These are phyloP conservation scores for Isoetes taiwanensis DNA, from an alignment of 75 land plant genomes.

Conservation along the genomic window DNA sequence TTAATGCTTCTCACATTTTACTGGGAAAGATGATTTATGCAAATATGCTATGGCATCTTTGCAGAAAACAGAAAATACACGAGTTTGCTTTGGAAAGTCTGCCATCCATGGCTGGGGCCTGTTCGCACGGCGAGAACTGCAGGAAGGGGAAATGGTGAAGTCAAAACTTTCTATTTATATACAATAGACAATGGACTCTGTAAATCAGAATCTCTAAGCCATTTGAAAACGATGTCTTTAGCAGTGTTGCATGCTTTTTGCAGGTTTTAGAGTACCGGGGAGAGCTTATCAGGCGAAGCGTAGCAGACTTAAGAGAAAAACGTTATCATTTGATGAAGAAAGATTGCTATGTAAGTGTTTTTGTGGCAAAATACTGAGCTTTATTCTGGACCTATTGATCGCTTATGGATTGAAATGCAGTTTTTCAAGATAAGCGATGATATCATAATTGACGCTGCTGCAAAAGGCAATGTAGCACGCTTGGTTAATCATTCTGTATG, in stretches of 20 bases:
- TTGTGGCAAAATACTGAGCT: too few species aligned
- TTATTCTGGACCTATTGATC: too few species aligned
- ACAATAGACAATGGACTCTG: background rate
- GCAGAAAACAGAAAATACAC: constrained; percentile 1
- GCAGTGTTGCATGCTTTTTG: background rate
- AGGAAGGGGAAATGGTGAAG: constrained; percentile 4
- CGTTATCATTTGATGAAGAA: background rate
- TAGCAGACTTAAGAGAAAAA: constrained; percentile 3
- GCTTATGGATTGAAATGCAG: too few species aligned
- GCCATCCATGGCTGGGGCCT: constrained; percentile 1
- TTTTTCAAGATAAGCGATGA: constrained; percentile 90
- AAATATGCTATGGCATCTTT: too few species aligned
- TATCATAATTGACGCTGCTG: constrained; percentile 87
- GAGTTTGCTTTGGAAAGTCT: constrained; percentile 7
- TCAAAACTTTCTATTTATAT: background rate
- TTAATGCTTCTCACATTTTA: background rate
- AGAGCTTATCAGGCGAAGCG: background rate
- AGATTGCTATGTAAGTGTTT: constrained; percentile 8
- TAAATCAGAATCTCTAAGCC: background rate
- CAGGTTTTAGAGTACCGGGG: constrained; percentile 1
- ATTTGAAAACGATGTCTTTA: background rate
- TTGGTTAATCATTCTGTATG: constrained; percentile 95
- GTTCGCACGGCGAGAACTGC: background rate
- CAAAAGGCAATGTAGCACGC: constrained; percentile 86
- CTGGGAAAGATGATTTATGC: too few species aligned